Conservation (phyloP, 1,139 yeast genomes). For the Pichia sp. region DNA sequence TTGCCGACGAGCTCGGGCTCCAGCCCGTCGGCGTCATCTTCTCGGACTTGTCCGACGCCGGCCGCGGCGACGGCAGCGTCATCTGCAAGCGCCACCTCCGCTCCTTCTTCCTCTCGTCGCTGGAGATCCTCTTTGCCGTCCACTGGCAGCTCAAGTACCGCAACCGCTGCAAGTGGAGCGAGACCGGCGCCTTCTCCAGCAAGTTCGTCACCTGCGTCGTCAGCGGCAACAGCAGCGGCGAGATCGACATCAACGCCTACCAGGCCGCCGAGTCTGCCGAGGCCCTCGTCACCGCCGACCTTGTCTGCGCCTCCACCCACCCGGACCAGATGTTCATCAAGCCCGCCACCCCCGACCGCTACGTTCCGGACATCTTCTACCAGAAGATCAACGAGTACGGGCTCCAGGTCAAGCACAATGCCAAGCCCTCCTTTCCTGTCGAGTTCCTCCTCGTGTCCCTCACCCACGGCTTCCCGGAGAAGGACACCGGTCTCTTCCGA, state of each 20-base stretch:
- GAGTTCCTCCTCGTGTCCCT: conserved; percentile 85
- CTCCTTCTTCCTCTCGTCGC: conserved; percentile 79
- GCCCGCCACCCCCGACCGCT: conserved; percentile 62
- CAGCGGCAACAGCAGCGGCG: conserved; percentile 80
- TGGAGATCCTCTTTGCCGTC: conserved; percentile 86
- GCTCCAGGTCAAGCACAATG: conserved; percentile 78
- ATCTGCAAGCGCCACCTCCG: conserved; percentile 90
- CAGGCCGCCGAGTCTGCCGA: conserved; percentile 89
- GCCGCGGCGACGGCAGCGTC: conserved; percentile 81
- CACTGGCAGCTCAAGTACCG: conserved; percentile 65
- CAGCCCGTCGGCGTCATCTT: conserved; percentile 77
- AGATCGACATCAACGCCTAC: conserved; percentile 85
- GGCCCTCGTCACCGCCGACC: conserved; percentile 79
- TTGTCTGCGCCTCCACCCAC: conserved; percentile 83
- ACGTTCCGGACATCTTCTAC: conserved; percentile 93
- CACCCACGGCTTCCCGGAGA: conserved; percentile 89
- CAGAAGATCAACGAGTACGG: conserved; percentile 84
- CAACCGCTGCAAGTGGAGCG: conserved; percentile 63
- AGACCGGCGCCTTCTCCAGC: conserved; percentile 69
- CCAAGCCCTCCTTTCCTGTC: conserved; percentile 94
- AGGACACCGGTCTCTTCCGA: conserved; percentile 33
- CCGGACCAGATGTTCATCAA: conserved; percentile 85
- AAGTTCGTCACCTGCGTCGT: conserved; percentile 91
- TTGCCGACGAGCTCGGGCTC: conserved; percentile 63
- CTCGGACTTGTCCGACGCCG: conserved; percentile 87